phyloP scores from a whole-genome alignment of 2,329 filamentous ascomycete genomes.

The Fusarium sp. region DNA sequence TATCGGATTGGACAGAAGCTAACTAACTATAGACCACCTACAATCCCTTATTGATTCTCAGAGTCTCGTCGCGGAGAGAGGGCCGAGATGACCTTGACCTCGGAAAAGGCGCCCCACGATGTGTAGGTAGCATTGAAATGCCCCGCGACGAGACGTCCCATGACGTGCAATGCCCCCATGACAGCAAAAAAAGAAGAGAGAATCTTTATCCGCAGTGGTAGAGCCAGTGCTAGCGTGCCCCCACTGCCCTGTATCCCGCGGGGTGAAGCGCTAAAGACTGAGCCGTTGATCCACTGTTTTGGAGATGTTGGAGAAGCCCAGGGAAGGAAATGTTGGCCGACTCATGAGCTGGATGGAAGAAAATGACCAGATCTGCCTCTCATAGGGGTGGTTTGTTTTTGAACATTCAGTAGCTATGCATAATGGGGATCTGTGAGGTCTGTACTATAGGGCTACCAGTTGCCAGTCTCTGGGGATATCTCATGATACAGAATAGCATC shows the following conservation, averaged over 20 bases:
- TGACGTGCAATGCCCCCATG: conserved; percentile 30
- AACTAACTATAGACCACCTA: background rate
- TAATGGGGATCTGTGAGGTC: background rate
- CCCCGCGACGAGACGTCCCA: conserved; percentile 22
- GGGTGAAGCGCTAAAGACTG: conserved; percentile 20
- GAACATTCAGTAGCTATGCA: accelerated
- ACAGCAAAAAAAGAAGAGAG: conserved; percentile 12
- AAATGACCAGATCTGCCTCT: background rate
- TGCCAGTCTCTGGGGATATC: background rate
- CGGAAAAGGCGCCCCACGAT: conserved; percentile 27
- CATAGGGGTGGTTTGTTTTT: too few relatives aligned
- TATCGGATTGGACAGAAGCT: background rate
- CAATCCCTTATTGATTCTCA: background rate
- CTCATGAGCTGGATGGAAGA: background rate
- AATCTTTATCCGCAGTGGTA: background rate
- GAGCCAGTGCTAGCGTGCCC: conserved; percentile 5
- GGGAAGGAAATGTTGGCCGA: conserved; percentile 13
- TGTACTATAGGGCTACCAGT: background rate
- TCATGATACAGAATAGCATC: conserved; percentile 1
- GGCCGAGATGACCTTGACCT: conserved; percentile 21
- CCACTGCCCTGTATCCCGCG: conserved; percentile 27
- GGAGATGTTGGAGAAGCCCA: conserved; percentile 30
- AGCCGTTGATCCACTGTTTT: conserved; percentile 13
- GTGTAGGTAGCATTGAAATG: background rate
- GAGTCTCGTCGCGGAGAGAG: conserved; percentile 26